Percentiles rank a stretch among this genome's conserved stretches.
These are phyloP conservation scores for Senna tora DNA, from an alignment of 306 rosid genomes.

Conservation along the genomic window DNA sequence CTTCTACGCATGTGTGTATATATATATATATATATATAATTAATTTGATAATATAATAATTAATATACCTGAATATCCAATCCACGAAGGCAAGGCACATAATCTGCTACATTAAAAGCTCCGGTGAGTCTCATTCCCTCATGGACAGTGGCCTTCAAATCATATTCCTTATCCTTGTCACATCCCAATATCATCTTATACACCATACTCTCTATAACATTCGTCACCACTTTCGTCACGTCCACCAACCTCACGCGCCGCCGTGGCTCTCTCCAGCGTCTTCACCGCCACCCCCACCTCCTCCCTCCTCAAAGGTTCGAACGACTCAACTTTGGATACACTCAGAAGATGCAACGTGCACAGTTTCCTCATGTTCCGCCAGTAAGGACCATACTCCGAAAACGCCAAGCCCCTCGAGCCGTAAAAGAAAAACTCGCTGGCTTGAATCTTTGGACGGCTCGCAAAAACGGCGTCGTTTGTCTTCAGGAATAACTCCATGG, in stretches of 20 bases:
- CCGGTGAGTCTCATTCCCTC: neutral
- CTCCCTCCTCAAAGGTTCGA: constrained; percentile 35
- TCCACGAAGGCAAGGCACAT: constrained; percentile 27
- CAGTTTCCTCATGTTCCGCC: constrained; percentile 49
- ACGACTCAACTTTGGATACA: constrained; percentile 33
- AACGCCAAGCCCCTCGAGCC: constrained; percentile 37
- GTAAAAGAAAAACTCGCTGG: neutral
- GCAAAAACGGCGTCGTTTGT: constrained; percentile 44
- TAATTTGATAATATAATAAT: too few relatives aligned
- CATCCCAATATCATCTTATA: constrained; percentile 34
- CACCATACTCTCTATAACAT: neutral
- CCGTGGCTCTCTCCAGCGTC: neutral
- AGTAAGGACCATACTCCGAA: constrained; percentile 40
- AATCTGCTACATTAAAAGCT: constrained; percentile 36
- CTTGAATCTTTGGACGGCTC: constrained; percentile 24
- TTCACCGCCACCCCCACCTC: constrained; percentile 10
- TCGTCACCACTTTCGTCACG: neutral
- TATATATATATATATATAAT: too few relatives aligned
- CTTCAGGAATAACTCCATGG: constrained; percentile 52
- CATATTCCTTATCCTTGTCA: neutral
- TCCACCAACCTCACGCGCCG: constrained; percentile 32
- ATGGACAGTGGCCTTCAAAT: constrained; percentile 18
- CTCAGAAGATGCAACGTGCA: constrained; percentile 33
- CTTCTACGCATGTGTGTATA: too few relatives aligned
- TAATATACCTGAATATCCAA: constrained; percentile 42